Base-by-base conservation (phyloP, 1,139 yeast genomes). In the Citeromyces hawaiiensis region DNA sequence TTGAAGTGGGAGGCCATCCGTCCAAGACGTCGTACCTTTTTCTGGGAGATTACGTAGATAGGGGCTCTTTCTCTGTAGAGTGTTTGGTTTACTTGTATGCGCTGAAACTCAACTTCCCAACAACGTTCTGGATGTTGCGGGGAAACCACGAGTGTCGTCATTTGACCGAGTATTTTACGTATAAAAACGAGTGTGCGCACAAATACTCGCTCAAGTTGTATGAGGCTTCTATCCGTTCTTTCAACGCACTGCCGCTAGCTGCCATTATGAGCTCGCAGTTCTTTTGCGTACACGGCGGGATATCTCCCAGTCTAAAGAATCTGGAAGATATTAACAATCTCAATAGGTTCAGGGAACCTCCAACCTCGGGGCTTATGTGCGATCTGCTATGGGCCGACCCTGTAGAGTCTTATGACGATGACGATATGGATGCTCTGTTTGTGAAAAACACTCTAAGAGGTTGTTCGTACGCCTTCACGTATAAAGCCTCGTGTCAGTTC, bases 301-400 rank as follows among this genome's bases (percentile, higher is more conserved):
- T 88, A 17, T 83, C 95, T 11, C 96, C 96, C 3, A 94, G 86
- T 42, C 63, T 88, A 47, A 72, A 68, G 44, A 64, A 79, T 2
- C 66, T 86, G 39, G 79, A 78, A 41, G 96, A 88, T 54, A 61
- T 91, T 38, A 66, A 70, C 31, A 66, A 63, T 39, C 63, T 91
- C 35, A 77, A 88, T 58, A 69, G 98, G 46, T 91, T 88, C 63
- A 69, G 83, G 46, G 95, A 88, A 54, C 96, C 96, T 29, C 98
- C 98, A 7, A 83, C 96, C 3, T 75, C 79, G 45, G 98, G 98
- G 0, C 61, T 91, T 42, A 85, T 87, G 91, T 88, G 97, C 60
- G 98, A 91, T 59, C 63, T 91, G 47, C 69, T 91, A 51, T 91
- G 98, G 98, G 83, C 96, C 0, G 98, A 91, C 56, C 98, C 98